Percentiles rank a stretch among this genome's conserved stretches.
phyloP scores from a whole-genome alignment of 768 basidiomycete species.

The Lactarius pseudohatsudake region DNA sequence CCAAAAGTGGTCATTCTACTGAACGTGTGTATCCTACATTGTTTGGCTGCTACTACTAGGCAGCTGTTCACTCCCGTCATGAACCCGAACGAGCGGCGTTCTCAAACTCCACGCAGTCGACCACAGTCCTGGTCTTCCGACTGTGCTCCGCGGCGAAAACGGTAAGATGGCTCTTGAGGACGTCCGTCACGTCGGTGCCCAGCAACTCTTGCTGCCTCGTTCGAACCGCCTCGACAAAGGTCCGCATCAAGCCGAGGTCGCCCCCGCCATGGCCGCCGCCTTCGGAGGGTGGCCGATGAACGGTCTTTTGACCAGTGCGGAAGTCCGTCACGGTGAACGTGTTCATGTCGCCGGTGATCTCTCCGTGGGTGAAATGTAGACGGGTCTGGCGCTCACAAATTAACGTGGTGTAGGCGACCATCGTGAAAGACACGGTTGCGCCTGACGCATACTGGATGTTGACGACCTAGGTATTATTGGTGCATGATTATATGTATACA shows the following conservation, averaged over 20 bases:
- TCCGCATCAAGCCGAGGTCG: conserved; percentile 69
- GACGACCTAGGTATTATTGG: conserved; percentile 53
- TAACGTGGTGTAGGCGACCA: conserved; percentile 80
- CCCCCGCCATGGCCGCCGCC: conserved; percentile 85
- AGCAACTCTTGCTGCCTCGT: conserved; percentile 60
- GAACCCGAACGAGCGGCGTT: conserved; percentile 42
- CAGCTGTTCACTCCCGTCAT: conserved; percentile 13
- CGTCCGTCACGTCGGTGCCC: conserved; percentile 65
- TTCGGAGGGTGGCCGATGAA: conserved; percentile 50
- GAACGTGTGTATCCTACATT: neutral
- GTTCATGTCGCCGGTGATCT: conserved; percentile 84
- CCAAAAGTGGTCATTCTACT: neutral
- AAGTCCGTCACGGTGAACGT: conserved; percentile 79
- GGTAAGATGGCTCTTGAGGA: conserved; percentile 75
- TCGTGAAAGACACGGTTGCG: conserved; percentile 81
- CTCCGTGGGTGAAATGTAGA: conserved; percentile 83
- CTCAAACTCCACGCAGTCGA: conserved; percentile 71
- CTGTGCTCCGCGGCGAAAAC: conserved; percentile 88
- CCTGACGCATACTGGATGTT: conserved; percentile 85
- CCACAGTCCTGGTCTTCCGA: conserved; percentile 62
- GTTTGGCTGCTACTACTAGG: neutral
- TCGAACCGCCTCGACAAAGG: conserved; percentile 76
- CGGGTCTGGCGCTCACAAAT: conserved; percentile 83
- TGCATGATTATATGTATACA: neutral
- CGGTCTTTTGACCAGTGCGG: conserved; percentile 49